These are phyloP conservation scores for Verticillium alfalfae DNA, from an alignment of 2,329 filamentous ascomycete species.

Conservation along the genomic window DNA sequence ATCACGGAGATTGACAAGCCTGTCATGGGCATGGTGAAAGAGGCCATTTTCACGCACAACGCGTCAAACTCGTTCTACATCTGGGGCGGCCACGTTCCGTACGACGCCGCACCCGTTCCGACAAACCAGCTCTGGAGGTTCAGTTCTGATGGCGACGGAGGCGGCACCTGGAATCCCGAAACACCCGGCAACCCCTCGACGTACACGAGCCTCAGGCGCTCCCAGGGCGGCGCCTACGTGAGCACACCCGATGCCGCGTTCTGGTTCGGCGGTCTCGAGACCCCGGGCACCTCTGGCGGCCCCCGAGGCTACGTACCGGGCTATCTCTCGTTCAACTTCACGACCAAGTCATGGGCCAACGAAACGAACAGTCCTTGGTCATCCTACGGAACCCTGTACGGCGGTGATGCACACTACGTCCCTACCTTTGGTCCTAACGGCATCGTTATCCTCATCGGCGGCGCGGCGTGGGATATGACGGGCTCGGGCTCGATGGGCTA, in stretches of 20 bases:
- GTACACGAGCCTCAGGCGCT: conserved; percentile 29
- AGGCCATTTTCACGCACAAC: conserved; percentile 24
- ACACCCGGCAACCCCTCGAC: conserved; percentile 18
- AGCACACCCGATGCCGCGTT: conserved; percentile 20
- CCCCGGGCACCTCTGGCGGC: conserved; percentile 11
- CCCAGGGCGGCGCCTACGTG: conserved; percentile 18
- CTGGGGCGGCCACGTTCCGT: conserved; percentile 23
- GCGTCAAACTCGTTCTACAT: conserved; percentile 22
- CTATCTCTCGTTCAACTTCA: conserved; percentile 24
- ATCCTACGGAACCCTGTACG: conserved; percentile 19
- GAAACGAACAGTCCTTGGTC: conserved; percentile 14
- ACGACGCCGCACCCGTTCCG: conserved; percentile 13
- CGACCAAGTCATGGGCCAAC: conserved; percentile 22
- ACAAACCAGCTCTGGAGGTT: conserved; percentile 24
- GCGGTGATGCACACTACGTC: conserved; percentile 21
- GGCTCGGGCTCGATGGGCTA: conserved; percentile 2
- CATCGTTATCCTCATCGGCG: conserved; percentile 25
- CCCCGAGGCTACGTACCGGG: conserved; percentile 17
- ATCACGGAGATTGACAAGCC: conserved; percentile 21
- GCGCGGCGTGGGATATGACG: conserved; percentile 10
- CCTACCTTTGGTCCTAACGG: conserved; percentile 24
- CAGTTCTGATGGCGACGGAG: conserved; percentile 20
- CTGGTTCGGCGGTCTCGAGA: conserved; percentile 22
- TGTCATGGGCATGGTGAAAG: conserved; percentile 19
- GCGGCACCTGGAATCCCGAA: conserved; percentile 23